Base-by-base conservation (phyloP, 495 filamentous ascomycete species). In the Neurospora discreta region DNA sequence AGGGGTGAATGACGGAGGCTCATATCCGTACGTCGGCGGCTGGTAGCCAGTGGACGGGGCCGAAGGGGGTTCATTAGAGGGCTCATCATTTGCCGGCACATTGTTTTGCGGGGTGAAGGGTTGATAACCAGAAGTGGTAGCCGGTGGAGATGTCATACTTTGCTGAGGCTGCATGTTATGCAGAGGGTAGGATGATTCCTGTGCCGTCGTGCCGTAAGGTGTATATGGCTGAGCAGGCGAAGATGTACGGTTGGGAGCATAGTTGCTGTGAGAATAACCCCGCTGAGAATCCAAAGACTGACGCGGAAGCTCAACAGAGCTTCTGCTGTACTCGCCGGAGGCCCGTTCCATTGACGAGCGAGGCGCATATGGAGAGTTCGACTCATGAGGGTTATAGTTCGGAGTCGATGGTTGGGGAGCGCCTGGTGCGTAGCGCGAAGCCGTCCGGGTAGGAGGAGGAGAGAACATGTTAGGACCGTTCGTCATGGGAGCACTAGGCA, bases 391-490 rank as follows among this genome's bases (percentile, higher is more conserved):
- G 46, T 74, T 78, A 42, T 69, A 78, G 15, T 71, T 69, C 60
- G 78, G 72, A n/a, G 75, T 75, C 6, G 74, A 71, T 2, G 79
- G 39, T 42, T 80, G 80, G 68, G 77, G 72, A 41, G 79, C 72
- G 41, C 73, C 77, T 3, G 91, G 91, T 42, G 90, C 87, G 80
- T 93, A 93, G 69, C 87, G 86, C 36, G 91, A 91, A 39, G 83
- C 81, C 15, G 82, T 81, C 70, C 82, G 76, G 23, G 82, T 82
- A 0, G 81, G 73, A n/a, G 85, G 73, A 68, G 78, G 73, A 39
- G 75, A 73, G 13, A 70, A 40, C 33, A 70, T 52, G 5, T 71
- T 71, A 33, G 81, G 80, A 20, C 77, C 79, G 46, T 80, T 83
- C 9, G 79, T 73, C 26, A 75, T 72, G 67, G 74, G 65, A 4